Base-by-base conservation (phyloP, 2,329 filamentous ascomycete genomes). In the Tympanopsis confertula region DNA sequence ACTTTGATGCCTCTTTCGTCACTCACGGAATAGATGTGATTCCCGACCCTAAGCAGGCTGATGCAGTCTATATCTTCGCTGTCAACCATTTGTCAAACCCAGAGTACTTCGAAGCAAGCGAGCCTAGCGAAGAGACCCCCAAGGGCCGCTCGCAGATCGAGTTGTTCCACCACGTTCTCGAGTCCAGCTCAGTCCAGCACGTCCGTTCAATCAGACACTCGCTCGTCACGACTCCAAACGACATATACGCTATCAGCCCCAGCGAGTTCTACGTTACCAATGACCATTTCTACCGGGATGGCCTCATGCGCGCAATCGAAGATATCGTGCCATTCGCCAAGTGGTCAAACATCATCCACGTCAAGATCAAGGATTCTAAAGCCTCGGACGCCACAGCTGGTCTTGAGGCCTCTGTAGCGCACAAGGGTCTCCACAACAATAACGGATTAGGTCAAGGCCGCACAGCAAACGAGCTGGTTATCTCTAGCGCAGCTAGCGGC, bases 11-110 rank as follows among this genome's bases (percentile, higher is more conserved):
- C 0, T 60, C 71, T 0, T 76, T 78, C 36, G 47, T 69, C 4
- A 74, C 74, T 0, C 75, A 80, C 43, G 75, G 75, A 1, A 73
- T 80, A 42, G 72, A 75, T 41, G 59, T 80, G 5, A 61, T 74
- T n/a, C 50, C 58, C 3, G 71, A 77, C 42, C 64, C 62, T 0
- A 46, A 61, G 2, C 46, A 47, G 2, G 24, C 52, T 7, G 48
- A 58, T 1, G 55, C 68, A 0, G 66, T 79, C 4, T 79, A 74
- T 44, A 69, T 80, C 35, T 73, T 72, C 38, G 74, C 69, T 0
- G 52, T 80, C 36, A 80, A 80, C 44, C 76, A 80, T 39, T 45
- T 69, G 1, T 67, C 73, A 0, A 68, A 75, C 39, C 58, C 60
- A 0, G 57, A 58, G 0, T 63, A 60, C 17, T 48, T 51, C 14